These are phyloP conservation scores for Pseudogymnoascus pannorum DNA, from an alignment of 2,329 filamentous ascomycete genomes.

Conservation along the genomic window DNA sequence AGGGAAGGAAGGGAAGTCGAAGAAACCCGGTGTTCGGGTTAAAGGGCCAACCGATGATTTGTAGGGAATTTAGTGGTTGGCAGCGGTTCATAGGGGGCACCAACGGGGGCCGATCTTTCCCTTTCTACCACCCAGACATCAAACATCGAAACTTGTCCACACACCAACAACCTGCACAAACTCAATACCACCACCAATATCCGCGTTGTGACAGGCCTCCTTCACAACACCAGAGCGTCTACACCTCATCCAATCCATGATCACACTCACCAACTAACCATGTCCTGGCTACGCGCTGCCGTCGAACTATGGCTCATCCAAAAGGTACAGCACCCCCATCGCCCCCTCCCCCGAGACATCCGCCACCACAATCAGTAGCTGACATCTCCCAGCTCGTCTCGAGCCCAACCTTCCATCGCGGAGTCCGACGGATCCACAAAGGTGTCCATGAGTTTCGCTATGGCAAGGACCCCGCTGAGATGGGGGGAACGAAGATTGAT, in stretches of 20 bases:
- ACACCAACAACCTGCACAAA: not conserved
- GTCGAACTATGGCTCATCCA: not conserved
- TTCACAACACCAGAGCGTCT: not conserved
- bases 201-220: not conserved
- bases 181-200: too few species aligned
- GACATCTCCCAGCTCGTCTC: conserved; percentile 38
- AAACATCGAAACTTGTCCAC: not conserved
- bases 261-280: not conserved
- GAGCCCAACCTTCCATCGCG: conserved; percentile 47
- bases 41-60: not conserved
- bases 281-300: conserved; percentile 1
- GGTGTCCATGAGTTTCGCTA: conserved; percentile 32
- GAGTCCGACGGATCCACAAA: conserved; percentile 41
- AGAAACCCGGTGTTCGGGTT: not conserved
- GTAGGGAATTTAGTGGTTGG: too few species aligned
- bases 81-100: too few species aligned
- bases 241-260: not conserved
- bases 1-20: not conserved
- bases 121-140: not conserved
- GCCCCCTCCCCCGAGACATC: not conserved
- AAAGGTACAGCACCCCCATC: not conserved
- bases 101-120: not conserved
- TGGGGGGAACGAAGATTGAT: conserved; percentile 42
- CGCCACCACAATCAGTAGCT: not conserved
- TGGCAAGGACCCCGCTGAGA: conserved; percentile 41